Conservation (phyloP, 306 rosid species). For the Nissolia schottii region DNA sequence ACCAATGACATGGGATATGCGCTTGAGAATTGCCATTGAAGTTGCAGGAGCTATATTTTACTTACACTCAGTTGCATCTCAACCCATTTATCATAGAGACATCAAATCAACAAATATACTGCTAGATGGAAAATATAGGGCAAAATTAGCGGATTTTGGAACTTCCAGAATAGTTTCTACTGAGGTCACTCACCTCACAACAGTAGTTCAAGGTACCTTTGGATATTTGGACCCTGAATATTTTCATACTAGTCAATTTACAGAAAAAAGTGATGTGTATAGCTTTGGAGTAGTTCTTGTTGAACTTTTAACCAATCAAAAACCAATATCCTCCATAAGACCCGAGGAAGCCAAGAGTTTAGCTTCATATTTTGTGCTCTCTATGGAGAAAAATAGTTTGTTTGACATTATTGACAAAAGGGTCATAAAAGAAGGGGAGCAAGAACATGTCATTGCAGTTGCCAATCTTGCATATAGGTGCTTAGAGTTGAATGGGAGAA, state of each 20-base stretch:
- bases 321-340: neutral
- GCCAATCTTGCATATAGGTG: slow-evolving; percentile 40
- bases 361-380: neutral
- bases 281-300: slow-evolving; percentile 25
- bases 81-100: too few relatives aligned
- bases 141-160: too few relatives aligned
- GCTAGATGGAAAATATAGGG: too few relatives aligned
- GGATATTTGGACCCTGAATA: slow-evolving; percentile 29
- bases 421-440: neutral
- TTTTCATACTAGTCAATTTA: too few relatives aligned
- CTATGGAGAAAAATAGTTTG: neutral
- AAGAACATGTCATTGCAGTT: slow-evolving; percentile 18
- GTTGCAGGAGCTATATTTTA: slow-evolving; percentile 23
- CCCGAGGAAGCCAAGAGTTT: neutral
- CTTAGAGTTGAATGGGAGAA: slow-evolving; percentile 27
- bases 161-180: slow-evolving; percentile 10
- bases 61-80: slow-evolving; percentile 33
- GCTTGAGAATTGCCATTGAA: slow-evolving; percentile 22
- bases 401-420: neutral
- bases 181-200: slow-evolving; percentile 21
- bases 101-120: too few relatives aligned
- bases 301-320: slow-evolving; percentile 27
- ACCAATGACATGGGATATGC: too few relatives aligned
- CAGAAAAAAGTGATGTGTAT: too few relatives aligned
- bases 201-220: slow-evolving; percentile 21